A percentile compares a stretch with the other conserved stretches of the same genome.
Conservation (phyloP, 139 green algal species). For the Coelastrella sp. region DNA sequence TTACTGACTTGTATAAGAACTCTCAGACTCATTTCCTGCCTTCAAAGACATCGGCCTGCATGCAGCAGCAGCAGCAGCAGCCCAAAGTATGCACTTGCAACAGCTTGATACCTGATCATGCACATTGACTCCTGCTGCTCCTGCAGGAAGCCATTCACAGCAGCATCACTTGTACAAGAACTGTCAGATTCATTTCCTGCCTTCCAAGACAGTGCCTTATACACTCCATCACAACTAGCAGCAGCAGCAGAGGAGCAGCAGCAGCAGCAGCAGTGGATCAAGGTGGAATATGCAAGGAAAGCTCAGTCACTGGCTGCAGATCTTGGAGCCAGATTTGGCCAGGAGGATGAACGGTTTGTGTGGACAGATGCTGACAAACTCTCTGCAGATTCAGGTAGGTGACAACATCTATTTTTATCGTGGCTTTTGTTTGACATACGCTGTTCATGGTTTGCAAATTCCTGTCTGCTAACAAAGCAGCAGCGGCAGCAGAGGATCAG, state of each 20-base stretch:
- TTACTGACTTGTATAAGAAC: slow-evolving; percentile 54
- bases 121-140: background rate
- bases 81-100: background rate
- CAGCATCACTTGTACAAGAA: slow-evolving; percentile 58
- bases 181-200: slow-evolving; percentile 48
- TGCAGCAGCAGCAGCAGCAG: slow-evolving; percentile 15
- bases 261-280: slow-evolving; percentile 13
- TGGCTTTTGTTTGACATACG: background rate
- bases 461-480: background rate
- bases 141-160: slow-evolving; percentile 24
- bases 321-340: slow-evolving; percentile 55
- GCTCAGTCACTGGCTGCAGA: slow-evolving; percentile 64
- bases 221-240: slow-evolving; percentile 15
- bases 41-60: slow-evolving; percentile 54
- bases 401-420: background rate
- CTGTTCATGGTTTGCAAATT: too few relatives aligned
- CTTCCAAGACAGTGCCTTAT: slow-evolving; percentile 55
- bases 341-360: slow-evolving; percentile 50
- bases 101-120: background rate
- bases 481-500: slow-evolving; percentile 12
- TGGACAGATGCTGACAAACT: slow-evolving; percentile 56
- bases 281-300: slow-evolving; percentile 61
- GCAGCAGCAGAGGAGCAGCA: slow-evolving; percentile 23
- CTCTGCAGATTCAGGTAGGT: slow-evolving; percentile 55
- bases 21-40: slow-evolving; percentile 47